phyloP scores from a whole-genome alignment of 2,329 filamentous ascomycete species.

The Thielaviopsis musarum region DNA sequence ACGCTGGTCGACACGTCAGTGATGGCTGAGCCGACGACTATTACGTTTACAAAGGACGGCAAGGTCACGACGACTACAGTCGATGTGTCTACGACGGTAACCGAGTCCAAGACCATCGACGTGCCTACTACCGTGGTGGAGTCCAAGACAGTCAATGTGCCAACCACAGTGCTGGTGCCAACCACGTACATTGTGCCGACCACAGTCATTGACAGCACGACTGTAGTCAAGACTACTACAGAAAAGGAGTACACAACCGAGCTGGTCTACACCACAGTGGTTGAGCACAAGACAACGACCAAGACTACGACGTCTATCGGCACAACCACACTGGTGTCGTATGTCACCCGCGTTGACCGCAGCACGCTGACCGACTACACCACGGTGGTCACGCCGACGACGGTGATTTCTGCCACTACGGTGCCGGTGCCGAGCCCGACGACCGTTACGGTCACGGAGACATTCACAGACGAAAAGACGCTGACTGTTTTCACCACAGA shows the following conservation, averaged over 20 bases:
- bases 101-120: background rate
- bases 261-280: background rate
- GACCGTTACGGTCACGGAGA: constrained; percentile 7
- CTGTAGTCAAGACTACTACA: background rate
- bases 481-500: constrained; percentile 2
- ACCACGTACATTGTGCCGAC: background rate
- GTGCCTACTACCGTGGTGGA: background rate
- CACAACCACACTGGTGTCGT: background rate
- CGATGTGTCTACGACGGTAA: background rate
- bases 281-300: background rate
- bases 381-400: background rate
- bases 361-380: background rate
- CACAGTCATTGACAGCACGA: background rate
- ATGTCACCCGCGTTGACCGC: background rate
- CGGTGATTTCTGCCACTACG: background rate
- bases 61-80: background rate
- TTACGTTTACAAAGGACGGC: constrained; percentile 1
- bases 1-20: background rate
- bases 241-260: background rate
- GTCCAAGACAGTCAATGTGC: background rate
- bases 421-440: background rate
- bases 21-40: background rate
- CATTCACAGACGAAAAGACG: constrained; percentile 4
- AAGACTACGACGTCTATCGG: background rate
- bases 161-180: background rate